Percentiles rank a stretch among this genome's conserved stretches.
Evolutionary conservation across 768 basidiomycete species (phyloP).

Genomic region (Trametes punicea): DNA sequence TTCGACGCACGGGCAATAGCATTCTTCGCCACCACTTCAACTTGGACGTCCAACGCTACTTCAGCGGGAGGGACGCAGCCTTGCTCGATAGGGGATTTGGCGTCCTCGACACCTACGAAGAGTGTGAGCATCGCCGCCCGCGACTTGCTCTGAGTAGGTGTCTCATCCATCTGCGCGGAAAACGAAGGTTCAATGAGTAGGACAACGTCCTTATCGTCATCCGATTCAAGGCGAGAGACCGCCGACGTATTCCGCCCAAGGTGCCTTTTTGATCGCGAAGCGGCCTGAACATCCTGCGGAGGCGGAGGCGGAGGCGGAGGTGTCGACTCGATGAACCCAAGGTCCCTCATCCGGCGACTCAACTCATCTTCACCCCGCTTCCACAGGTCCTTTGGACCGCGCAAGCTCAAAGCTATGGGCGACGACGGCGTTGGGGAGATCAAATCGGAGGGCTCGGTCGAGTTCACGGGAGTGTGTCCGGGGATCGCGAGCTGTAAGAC

Average conservation of each 20-base stretch:
- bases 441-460: background rate
- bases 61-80: background rate
- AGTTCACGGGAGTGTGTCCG: too few species aligned
- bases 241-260: background rate
- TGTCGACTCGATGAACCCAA: slow-evolving; percentile 14
- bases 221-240: background rate
- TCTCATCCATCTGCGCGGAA: background rate
- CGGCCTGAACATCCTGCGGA: background rate
- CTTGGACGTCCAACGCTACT: slow-evolving; percentile 1
- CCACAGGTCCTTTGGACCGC: slow-evolving; percentile 7
- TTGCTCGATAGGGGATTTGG: background rate
- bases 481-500: slow-evolving; percentile 6
- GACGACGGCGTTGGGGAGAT: slow-evolving; percentile 7
- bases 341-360: slow-evolving; percentile 11
- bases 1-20: slow-evolving; percentile 5
- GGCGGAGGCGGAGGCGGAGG: background rate
- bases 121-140: slow-evolving; percentile 11
- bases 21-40: slow-evolving; percentile 4
- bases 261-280: background rate
- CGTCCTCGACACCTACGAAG: background rate
- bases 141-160: slow-evolving; percentile 4
- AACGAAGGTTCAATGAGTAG: slow-evolving; percentile 8
- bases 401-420: slow-evolving; percentile 16
- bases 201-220: slow-evolving; percentile 13
- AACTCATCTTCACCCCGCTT: slow-evolving; percentile 14